phyloP scores from a whole-genome alignment of 2,329 filamentous ascomycete genomes.

The Paramyrothecium roridum region DNA sequence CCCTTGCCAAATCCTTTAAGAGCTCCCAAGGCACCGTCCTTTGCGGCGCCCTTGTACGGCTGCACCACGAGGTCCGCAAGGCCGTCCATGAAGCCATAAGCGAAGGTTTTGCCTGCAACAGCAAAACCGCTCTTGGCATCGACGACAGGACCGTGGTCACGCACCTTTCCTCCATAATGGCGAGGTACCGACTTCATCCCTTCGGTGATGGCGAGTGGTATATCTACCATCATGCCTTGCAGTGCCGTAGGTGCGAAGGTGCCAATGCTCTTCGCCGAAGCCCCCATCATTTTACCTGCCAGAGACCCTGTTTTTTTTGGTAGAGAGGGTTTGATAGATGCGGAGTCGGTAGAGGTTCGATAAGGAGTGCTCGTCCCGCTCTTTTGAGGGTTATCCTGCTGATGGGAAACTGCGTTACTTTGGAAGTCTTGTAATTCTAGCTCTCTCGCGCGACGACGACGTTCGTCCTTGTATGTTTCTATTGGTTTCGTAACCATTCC shows the following conservation, averaged over 20 bases:
- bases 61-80: conserved; percentile 7
- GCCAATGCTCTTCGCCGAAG: conserved; percentile 8
- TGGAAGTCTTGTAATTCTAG: not conserved
- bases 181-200: conserved; percentile 11
- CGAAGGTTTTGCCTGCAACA: conserved; percentile 5
- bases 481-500: not conserved
- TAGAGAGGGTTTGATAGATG: not conserved
- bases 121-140: conserved; percentile 9
- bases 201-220: conserved; percentile 14
- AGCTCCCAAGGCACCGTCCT: conserved; percentile 6
- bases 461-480: not conserved
- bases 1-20: conserved; percentile 9
- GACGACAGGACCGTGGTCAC: conserved; percentile 5
- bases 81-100: conserved; percentile 7
- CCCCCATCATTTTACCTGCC: conserved; percentile 7
- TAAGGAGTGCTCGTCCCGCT: not conserved
- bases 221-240: conserved; percentile 6
- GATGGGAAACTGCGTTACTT: not conserved
- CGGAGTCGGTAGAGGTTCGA: not conserved
- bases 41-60: conserved; percentile 2
- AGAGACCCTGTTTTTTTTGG: not conserved
- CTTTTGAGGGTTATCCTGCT: not conserved
- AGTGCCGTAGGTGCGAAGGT: conserved; percentile 11
- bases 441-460: not conserved
- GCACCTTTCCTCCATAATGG: conserved; percentile 6